Evolutionary conservation across 768 basidiomycete species (phyloP), one percentile per base, ranked within the genome.

Genomic region (Kwoniella europaea): DNA sequence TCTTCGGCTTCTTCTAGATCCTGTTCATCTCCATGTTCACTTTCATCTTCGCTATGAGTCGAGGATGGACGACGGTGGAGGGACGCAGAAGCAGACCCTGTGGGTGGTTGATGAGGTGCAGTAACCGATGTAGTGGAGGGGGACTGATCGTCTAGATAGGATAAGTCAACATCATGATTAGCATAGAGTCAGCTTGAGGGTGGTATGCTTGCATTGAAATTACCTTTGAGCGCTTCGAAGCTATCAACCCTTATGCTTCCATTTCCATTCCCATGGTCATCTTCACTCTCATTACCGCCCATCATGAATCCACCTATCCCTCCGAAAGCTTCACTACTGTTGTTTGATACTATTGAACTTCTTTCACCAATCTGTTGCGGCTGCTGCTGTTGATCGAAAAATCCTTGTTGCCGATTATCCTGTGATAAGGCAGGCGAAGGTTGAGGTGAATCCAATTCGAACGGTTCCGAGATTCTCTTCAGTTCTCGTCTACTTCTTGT

Each of bases 271-370:
- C 53, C 59, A 20, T 67, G 65, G 13, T 68, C 62, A 54, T 65
- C 65, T 44, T 63, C 65, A 55, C 42, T 43, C 4, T 60, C 67
- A 2, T 22, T 46, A 5, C 68, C 72, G 13, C 72, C 79, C 75
- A 80, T 76, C 79, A 80, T 80, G 72, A 80, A 78, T 15, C 79
- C 79, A n/a, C 77, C 79, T 16, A 81, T 77, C 4, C 79, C 79
- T 3, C 79, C 78, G 15, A 76, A 72, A 10, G 66, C 75, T 12
- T 75, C 76, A 58, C 77, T 79, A 50, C 77, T 79, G 1, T 73
- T 65, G 22, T 56, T 56, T 9, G 76, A 78, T 10, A 50, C 44
- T 15, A 74, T 55, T 16, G 79, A 80, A 35, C 74, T 71, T 53
- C 75, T 54, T 12, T 61, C 42, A 18, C 41, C 27, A 16, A 15